Base-by-base conservation (phyloP, 176 grass and related monocot genomes). In the Themeda triandra region DNA sequence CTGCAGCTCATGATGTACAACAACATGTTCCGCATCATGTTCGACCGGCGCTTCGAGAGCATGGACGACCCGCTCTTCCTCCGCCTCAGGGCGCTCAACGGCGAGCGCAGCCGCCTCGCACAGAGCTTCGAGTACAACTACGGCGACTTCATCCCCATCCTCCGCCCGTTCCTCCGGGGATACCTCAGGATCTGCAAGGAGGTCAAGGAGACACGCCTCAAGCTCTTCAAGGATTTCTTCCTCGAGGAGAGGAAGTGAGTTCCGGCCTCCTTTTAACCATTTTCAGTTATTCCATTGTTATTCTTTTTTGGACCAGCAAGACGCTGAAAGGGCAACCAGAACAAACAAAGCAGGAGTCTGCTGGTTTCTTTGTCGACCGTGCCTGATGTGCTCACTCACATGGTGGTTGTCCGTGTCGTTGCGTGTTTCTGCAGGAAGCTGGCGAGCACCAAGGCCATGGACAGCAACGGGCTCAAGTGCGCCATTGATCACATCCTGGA, bases 81-180 rank as follows among this genome's bases (percentile, higher is more conserved):
- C 74, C 63, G 81, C 3, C 83, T 97, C 79, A 83, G 24, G 79
- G 84, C 40, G 42, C 86, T 92, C 49, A 97, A 97, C 80, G 82
- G 79, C 37, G 90, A 98, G 82, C 87, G 95, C 84, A 98, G 95
- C 80, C 86, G 95, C 1, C 85, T 98, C 42, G 90, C 95, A 19
- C 95, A 98, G 91, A 98, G 95, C 88, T 98, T 98, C 59, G 95
- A 98, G 65, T 98, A 98, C 69, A 98, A 98, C 75, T 98, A 98
- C 44, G 95, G 95, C 21, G 95, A 98, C 44, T 98, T 98, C 86
- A 98, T 98, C 87, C 95, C 91, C 29, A 80, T 98, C 59, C 78
- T 98, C 40, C 86, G 92, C 8, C 92, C 92, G 0, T 86, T 97
- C 77, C 82, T 97, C 58, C 86, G 92, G 41, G 90, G 88, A 0